Conservation (phyloP, 2,329 filamentous ascomycete species). For the Penicillium occitanis region DNA sequence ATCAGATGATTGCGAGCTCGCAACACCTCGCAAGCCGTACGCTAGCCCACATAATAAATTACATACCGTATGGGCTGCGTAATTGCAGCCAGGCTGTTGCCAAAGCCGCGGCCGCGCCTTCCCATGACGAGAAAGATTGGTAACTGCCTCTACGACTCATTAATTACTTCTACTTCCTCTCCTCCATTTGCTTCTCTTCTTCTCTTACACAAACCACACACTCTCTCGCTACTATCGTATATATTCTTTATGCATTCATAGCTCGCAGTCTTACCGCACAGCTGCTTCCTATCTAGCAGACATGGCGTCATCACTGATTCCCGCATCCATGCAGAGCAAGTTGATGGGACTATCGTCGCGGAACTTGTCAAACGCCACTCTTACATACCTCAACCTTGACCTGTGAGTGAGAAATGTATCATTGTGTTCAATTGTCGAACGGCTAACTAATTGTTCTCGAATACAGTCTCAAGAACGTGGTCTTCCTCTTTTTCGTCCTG, state of each 20-base stretch:
- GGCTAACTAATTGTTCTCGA: conserved; percentile 17
- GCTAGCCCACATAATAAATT: neutral
- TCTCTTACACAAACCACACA: neutral
- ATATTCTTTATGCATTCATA: conserved; percentile 14
- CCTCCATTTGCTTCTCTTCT: neutral
- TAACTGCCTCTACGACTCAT: neutral
- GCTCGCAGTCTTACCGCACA: conserved; percentile 5
- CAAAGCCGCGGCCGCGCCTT: conserved; percentile 1
- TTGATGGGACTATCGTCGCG: conserved; percentile 38
- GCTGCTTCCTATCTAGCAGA: conserved; percentile 21
- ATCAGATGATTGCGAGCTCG: neutral
- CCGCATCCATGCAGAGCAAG: conserved; percentile 47
- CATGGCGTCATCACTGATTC: conserved; percentile 45
- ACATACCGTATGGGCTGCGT: neutral
- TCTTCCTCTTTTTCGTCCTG: conserved; percentile 85
- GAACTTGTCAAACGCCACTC: conserved; percentile 34
- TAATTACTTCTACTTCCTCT: neutral
- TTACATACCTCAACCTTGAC: conserved; percentile 42
- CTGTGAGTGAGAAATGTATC: conserved; percentile 36
- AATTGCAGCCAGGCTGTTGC: neutral
- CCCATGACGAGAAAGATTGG: neutral
- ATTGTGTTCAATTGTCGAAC: neutral
- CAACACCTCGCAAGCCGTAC: conserved; percentile 9
- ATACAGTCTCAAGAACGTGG: conserved; percentile 73
- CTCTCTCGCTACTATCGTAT: conserved; percentile 20